A percentile compares a stretch with the other conserved stretches of the same genome.
Conservation (phyloP, 441 rosid genomes). For the Bocquillonia castaneifolia region DNA sequence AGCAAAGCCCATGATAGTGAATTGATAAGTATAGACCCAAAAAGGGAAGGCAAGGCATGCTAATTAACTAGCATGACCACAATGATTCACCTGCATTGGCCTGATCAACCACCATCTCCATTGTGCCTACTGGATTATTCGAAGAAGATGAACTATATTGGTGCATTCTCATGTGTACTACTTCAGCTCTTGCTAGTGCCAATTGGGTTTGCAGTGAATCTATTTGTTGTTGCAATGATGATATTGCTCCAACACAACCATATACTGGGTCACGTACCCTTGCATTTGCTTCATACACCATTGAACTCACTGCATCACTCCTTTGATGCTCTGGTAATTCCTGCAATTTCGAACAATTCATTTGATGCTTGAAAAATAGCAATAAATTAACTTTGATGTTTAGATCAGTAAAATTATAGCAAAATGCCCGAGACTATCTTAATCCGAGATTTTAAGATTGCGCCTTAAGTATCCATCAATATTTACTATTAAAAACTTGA, state of each 20-base stretch:
- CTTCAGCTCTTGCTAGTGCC: slow-evolving; percentile 74
- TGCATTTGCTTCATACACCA: slow-evolving; percentile 92
- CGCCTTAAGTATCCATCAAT: no score
- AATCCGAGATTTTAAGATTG: no score
- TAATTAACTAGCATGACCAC: slow-evolving; percentile 53
- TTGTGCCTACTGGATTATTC: slow-evolving; percentile 4
- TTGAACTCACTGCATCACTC: slow-evolving; percentile 81
- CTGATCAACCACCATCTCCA: slow-evolving; percentile 46
- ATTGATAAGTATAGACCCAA: slow-evolving; percentile 3
- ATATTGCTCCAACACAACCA: slow-evolving; percentile 83
- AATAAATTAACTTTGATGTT: no score
- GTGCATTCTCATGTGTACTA: slow-evolving; percentile 51
- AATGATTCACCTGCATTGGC: slow-evolving; percentile 47
- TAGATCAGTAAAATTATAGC: no score
- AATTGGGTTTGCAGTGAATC: slow-evolving; percentile 71
- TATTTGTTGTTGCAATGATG: slow-evolving; percentile 66
- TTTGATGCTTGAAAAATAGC: no score
- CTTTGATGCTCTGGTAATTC: slow-evolving; percentile 69
- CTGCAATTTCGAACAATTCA: no score
- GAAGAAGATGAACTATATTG: slow-evolving; percentile 27
- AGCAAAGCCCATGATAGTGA: slow-evolving; percentile 27
- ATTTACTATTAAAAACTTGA: no score
- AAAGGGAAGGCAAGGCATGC: slow-evolving; percentile 19
- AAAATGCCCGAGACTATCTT: no score
- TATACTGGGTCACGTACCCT: slow-evolving; percentile 90